Evolutionary conservation across 2,329 filamentous ascomycete genomes (phyloP), one percentile per base, ranked within the genome.

Genomic region (Diaporthe citrichinensis): DNA sequence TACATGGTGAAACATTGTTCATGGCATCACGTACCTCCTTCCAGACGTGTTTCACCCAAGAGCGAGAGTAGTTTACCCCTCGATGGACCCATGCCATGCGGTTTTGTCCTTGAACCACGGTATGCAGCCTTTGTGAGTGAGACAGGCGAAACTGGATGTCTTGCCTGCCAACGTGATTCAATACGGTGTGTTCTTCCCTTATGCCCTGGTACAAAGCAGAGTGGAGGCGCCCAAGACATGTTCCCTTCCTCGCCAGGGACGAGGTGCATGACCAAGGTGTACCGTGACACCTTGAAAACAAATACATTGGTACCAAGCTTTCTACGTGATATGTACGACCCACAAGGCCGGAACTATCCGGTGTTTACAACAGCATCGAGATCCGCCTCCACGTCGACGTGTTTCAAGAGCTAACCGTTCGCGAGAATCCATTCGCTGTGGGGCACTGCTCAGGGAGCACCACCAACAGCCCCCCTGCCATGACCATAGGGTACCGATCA

Each of bases 401-500:
- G 65, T 69, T 55, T 69, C 65, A 69, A 69, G 49, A 69, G 28
- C 65, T 23, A 69, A 28, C 3, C 46, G 9, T 36, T 39, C 10
- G 36, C 49, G 65, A 55, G n/a, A 69, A 69, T 69, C 14, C 65
- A 69, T 69, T 69, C 65, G 65, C 65, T 69, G 65, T 39, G 65
- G 46, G 25, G 46, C 65, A 51, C 23, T 14, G 49, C 39, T 23
- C 34, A 69, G 34, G 49, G 34, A 53, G 12, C 49, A 69, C 46
- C n/a, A 41, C 46, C 65, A 51, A n/a, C 34, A 6, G 10, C 14
- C 7, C 65, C 44, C 46, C 65, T 39, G 46, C n/a, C 34, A 25
- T 39, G 31, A 28, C 20, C 46, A 68, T 28, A 41, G 65, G 65
- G 6, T 49, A n/a, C 25, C 44, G 46, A 39, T 28, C 23, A 49